A percentile compares a stretch with the other conserved stretches of the same genome.
Conservation (phyloP, 257 asterid genomes). For the Solanum arcanum region DNA sequence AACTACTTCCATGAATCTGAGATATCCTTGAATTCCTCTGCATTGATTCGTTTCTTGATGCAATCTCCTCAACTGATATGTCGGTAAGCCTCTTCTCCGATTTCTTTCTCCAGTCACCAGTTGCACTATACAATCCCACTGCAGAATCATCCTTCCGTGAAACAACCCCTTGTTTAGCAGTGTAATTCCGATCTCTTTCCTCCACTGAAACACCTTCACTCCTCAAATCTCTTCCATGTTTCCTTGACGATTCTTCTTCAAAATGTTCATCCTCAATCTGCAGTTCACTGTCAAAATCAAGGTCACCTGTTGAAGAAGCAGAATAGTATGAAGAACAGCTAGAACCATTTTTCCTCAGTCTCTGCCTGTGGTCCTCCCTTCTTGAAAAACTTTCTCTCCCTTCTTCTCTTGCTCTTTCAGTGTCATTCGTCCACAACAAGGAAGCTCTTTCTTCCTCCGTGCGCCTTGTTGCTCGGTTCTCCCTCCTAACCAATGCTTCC, state of each 20-base stretch:
- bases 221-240: constrained; percentile 17
- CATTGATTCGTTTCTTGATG: constrained; percentile 23
- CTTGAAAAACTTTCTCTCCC: constrained; percentile 20
- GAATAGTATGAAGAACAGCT: constrained; percentile 79
- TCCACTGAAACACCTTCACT: constrained; percentile 17
- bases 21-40: constrained; percentile 20
- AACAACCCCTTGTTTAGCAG: constrained; percentile 25
- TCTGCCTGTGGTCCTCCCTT: constrained; percentile 29
- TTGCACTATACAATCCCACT: constrained; percentile 17
- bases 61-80: constrained; percentile 36
- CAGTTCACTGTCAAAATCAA: constrained; percentile 36
- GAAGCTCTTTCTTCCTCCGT: neutral
- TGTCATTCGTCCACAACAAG: neutral
- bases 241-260: constrained; percentile 19
- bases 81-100: constrained; percentile 81
- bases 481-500: constrained; percentile 9
- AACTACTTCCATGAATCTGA: constrained; percentile 18
- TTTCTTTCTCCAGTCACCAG: constrained; percentile 56
- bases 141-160: constrained; percentile 22
- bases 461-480: constrained; percentile 1
- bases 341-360: constrained; percentile 58
- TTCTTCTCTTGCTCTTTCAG: constrained; percentile 6
- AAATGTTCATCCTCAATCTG: constrained; percentile 31
- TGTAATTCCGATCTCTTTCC: constrained; percentile 17
- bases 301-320: constrained; percentile 44